phyloP scores from a whole-genome alignment of 306 rosid species.

The Mimosa pudica region DNA sequence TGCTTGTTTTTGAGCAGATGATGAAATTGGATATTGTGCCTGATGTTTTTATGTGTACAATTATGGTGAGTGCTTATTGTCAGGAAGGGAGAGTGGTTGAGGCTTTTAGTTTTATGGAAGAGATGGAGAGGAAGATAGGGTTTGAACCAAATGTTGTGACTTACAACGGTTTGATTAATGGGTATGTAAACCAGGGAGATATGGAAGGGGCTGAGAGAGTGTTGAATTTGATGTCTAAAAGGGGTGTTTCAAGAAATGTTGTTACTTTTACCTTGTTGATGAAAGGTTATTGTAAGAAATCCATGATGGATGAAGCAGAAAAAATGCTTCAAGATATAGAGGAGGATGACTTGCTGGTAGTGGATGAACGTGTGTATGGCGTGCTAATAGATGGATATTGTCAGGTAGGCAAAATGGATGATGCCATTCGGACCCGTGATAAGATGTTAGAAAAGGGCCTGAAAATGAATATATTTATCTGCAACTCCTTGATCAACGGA shows the following conservation, averaged over 20 bases:
- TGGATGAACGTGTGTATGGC: constrained; percentile 71
- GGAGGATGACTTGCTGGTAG: constrained; percentile 46
- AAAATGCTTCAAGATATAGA: constrained; percentile 51
- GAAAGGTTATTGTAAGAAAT: constrained; percentile 61
- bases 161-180: constrained; percentile 73
- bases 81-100: constrained; percentile 51
- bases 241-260: constrained; percentile 54
- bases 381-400: constrained; percentile 74
- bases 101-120: constrained; percentile 50
- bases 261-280: constrained; percentile 65
- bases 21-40: constrained; percentile 55
- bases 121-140: constrained; percentile 61
- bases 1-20: constrained; percentile 66
- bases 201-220: constrained; percentile 52
- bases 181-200: constrained; percentile 61
- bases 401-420: constrained; percentile 62
- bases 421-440: constrained; percentile 69
- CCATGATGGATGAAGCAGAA: constrained; percentile 68
- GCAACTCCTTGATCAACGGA: constrained; percentile 76
- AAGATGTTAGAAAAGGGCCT: constrained; percentile 62
- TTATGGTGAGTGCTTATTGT: constrained; percentile 70
- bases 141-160: constrained; percentile 63
- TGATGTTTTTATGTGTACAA: constrained; percentile 62
- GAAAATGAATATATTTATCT: constrained; percentile 63
- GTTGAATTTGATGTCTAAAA: constrained; percentile 58